Base-by-base conservation (phyloP, 2,329 filamentous ascomycete species). In the Pseudogymnoascus destructans region DNA sequence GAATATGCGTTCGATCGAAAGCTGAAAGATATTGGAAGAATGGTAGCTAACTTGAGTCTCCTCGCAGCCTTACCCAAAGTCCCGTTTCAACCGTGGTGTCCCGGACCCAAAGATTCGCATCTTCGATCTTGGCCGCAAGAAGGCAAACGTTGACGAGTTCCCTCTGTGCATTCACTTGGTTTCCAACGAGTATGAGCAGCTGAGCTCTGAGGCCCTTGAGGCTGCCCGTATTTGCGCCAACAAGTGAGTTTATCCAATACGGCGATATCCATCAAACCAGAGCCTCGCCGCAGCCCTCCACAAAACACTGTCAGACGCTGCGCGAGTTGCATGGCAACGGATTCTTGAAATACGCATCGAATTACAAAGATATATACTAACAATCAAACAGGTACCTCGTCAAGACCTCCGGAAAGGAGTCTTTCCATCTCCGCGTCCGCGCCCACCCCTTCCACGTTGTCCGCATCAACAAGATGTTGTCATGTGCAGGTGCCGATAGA, bases 401-500 rank as follows among this genome's bases (percentile, higher is more conserved):
- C 76, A 86, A 86, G 81, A 75, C 77, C 70, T 75, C 77, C 69
- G 84, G 84, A 75, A 87, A 87, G 80, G 84, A 87, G 72, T 75
- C 77, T 72, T 87, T 87, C 81, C 84, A 87, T 74, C 77, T 87
- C 68, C 83, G 84, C 70, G 80, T 87, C 73, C 84, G 93, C 74
- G 91, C 90, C 73, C 93, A 98, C 84, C 93, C 93, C 68, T 98
- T 89, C 89, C 93, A 98, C 84, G 93, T 98, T 79, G 87, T 98
- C 83, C 93, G 93, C 79, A 98, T 98, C 91, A 98, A 98, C 90
- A 98, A 98, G 88, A 98, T 98, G 93, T 92, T 98, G 89, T 97
- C 93, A 74, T 98, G 93, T 78, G 93, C 93, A 73, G 93, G 93
- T 84, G 93, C 93, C 86, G 93, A 98, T 97, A 90, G 93, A 87